Conservation (phyloP, 208 protist genomes). For the Leishmania guyanensis region DNA sequence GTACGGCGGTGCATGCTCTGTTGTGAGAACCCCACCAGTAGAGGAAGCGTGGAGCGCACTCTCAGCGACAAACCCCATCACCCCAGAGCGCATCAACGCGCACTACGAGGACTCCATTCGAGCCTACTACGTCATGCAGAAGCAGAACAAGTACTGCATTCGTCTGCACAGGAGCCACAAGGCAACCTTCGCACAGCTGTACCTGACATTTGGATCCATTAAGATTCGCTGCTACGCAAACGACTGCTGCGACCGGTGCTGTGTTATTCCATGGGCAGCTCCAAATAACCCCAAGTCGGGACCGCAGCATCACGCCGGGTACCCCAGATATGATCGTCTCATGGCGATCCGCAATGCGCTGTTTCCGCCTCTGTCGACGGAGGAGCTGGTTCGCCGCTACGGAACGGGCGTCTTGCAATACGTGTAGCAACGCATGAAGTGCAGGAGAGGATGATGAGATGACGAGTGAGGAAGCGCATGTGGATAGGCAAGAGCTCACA, state of each 20-base stretch:
- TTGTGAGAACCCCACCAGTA: not conserved
- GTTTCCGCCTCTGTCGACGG: conserved; percentile 68
- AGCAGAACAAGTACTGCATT: conserved; percentile 77
- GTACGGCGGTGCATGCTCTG: conserved; percentile 25
- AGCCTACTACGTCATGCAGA: conserved; percentile 83
- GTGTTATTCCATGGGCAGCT: conserved; percentile 59
- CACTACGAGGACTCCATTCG: conserved; percentile 81
- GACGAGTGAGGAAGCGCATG: not conserved
- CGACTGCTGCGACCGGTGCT: conserved; percentile 78
- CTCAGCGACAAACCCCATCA: conserved; percentile 21
- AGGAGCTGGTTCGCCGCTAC: conserved; percentile 81
- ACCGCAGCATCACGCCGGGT: conserved; percentile 30
- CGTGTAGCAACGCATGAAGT: not conserved
- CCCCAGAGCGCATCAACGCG: conserved; percentile 53
- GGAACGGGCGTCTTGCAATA: conserved; percentile 35
- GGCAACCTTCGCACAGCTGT: conserved; percentile 81
- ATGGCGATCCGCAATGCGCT: conserved; percentile 51
- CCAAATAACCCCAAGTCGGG: conserved; percentile 18
- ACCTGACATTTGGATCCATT: conserved; percentile 89
- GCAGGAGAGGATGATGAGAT: not conserved
- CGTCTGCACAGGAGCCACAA: conserved; percentile 60
- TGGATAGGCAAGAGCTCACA: not conserved
- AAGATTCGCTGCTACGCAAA: conserved; percentile 91
- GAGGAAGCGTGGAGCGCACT: not conserved
- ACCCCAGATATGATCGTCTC: conserved; percentile 72